Evolutionary conservation across 2,329 filamentous ascomycete genomes (phyloP).

Genomic region (Colletotrichum echinochloae): DNA sequence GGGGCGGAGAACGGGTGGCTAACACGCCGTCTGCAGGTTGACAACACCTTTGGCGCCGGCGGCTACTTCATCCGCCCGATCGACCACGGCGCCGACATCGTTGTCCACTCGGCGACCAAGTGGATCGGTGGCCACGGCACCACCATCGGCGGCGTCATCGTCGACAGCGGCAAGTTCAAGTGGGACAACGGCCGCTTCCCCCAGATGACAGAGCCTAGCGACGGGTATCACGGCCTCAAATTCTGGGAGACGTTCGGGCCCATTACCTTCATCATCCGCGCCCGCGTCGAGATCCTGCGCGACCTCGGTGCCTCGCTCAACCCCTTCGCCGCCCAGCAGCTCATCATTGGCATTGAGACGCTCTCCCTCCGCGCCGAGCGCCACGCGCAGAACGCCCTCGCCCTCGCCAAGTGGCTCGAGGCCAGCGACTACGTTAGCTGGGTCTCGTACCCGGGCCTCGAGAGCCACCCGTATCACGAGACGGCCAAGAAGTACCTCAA

Average conservation of each 20-base stretch:
- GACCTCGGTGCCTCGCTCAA: conserved; percentile 87
- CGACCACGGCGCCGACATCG: conserved; percentile 91
- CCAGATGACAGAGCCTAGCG: conserved; percentile 88
- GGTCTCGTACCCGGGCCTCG: conserved; percentile 93
- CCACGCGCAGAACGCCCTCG: conserved; percentile 85
- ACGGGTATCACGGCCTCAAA: conserved; percentile 92
- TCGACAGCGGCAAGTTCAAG: conserved; percentile 93
- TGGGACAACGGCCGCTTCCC: conserved; percentile 92
- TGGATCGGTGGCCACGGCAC: conserved; percentile 98
- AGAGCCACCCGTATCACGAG: conserved; percentile 83
- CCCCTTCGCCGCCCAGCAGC: conserved; percentile 92
- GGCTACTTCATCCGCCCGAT: conserved; percentile 90
- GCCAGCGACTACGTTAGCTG: conserved; percentile 86
- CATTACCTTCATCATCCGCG: conserved; percentile 84
- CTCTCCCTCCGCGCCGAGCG: conserved; percentile 87
- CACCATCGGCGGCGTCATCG: conserved; percentile 86
- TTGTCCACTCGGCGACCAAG: conserved; percentile 94
- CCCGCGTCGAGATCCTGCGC: conserved; percentile 89
- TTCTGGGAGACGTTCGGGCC: conserved; percentile 94
- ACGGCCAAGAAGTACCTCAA: conserved; percentile 88
- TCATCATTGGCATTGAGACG: conserved; percentile 90
- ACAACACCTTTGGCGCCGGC: conserved; percentile 96
- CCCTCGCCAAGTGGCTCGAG: conserved; percentile 85
- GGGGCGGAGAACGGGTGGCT: not conserved
- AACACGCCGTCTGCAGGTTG: conserved; percentile 65